phyloP scores from a whole-genome alignment of 495 filamentous ascomycete species.

The Talaromyces proteolyticus region DNA sequence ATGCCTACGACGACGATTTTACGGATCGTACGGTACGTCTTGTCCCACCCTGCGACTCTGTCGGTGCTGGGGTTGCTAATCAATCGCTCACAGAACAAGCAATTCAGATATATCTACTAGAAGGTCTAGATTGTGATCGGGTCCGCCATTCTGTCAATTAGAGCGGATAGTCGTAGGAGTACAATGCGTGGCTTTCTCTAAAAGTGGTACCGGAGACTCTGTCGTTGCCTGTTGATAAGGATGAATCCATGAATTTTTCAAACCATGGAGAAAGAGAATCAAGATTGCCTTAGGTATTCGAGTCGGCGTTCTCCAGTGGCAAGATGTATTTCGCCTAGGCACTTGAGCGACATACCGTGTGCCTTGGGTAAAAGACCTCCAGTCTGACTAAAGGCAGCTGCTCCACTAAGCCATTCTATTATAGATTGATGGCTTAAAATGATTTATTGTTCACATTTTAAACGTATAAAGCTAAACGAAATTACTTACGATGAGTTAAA shows the following conservation, averaged over 20 bases:
- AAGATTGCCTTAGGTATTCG: background rate
- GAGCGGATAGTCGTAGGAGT: background rate
- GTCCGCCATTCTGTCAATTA: background rate
- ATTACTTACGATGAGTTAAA: background rate
- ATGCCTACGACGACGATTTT: constrained; percentile 31
- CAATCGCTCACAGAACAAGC: constrained; percentile 16
- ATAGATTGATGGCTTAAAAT: background rate
- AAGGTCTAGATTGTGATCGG: background rate
- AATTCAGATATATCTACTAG: constrained; percentile 23
- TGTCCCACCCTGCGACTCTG: background rate
- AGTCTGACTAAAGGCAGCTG: background rate
- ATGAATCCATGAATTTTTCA: background rate
- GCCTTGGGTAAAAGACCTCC: background rate
- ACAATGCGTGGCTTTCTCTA: background rate
- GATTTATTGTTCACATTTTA: background rate
- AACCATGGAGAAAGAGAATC: background rate
- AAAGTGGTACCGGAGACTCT: background rate
- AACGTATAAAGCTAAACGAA: background rate
- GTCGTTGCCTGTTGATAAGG: background rate
- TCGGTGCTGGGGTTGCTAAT: constrained; percentile 5
- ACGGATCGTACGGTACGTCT: constrained; percentile 15
- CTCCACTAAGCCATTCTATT: background rate
- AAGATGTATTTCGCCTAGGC: background rate
- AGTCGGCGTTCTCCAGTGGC: background rate
- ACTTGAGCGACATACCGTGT: background rate